Conservation (phyloP, 73 alveolate species). For the Paramecium pentaurelia region DNA sequence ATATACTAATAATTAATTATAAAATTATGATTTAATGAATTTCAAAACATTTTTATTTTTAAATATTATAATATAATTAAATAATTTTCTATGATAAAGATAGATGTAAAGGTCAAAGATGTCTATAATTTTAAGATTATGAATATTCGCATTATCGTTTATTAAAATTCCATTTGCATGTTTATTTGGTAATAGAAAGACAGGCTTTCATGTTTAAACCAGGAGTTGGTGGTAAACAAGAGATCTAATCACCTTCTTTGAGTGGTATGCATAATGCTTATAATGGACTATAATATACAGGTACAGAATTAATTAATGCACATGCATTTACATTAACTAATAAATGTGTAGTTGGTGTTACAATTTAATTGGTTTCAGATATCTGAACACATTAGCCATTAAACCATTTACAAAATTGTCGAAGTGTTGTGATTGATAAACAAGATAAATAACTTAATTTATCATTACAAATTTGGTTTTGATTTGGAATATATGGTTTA, state of each 20-base stretch:
- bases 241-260: neutral
- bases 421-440: neutral
- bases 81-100: neutral
- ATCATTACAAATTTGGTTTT: neutral
- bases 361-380: neutral
- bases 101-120: neutral
- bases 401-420: neutral
- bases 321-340: conserved; percentile 9
- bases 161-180: neutral
- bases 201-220: conserved; percentile 8
- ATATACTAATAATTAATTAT: too few species aligned
- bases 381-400: neutral
- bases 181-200: neutral
- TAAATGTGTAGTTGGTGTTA: neutral
- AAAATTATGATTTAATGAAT: too few species aligned
- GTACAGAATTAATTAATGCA: neutral
- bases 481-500: neutral
- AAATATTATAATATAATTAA: neutral
- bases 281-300: neutral
- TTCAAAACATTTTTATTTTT: too few species aligned
- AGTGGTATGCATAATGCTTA: neutral
- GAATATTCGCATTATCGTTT: neutral
- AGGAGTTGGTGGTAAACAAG: neutral
- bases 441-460: conserved; percentile 6
- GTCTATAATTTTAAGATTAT: neutral